Base-by-base conservation (phyloP, 2,329 filamentous ascomycete species). In the Pseudocercospora vitis region DNA sequence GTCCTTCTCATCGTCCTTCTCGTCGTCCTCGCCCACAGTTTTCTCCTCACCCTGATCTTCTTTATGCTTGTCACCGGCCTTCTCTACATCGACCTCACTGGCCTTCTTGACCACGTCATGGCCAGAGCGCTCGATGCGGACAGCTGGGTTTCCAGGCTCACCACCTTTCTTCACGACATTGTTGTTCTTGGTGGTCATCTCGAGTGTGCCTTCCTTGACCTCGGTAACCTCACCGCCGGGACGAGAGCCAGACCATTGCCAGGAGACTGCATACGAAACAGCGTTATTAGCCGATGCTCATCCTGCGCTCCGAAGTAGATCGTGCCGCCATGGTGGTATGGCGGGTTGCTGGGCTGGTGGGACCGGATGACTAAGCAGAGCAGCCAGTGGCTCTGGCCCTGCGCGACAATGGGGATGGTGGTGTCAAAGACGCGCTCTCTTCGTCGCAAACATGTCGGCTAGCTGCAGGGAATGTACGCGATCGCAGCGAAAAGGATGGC, bases 21-120 rank as follows among this genome's bases (percentile, higher is more conserved):
- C n/a, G n/a, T n/a, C n/a, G n/a, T n/a, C n/a, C n/a, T n/a, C n/a
- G n/a, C n/a, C n/a, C n/a, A n/a, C n/a, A n/a, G n/a, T n/a, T 46
- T 74, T 71, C 54, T 72, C 67, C 49, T 74, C 59, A 16, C 14
- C 44, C 64, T 14, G 6, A 6, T 40, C 35, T 28, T 63, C 52
- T 61, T 65, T 63, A 50, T 66, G 53, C 23, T 60, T 48, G 18
- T 64, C 51, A 45, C 64, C 58, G 14, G 58, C 58, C 8, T 56
- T 54, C 14, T 78, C 66, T 28, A 85, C 73, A 2, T 78, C 76
- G 23, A 86, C 71, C 70, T 86, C 83, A 37, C 76, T 79, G 9
- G 82, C 81, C 57, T 76, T 76, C 73, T 86, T 85, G 48, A 85
- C 82, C 16, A 85, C 82, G 66, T 86, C 83, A 62, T 86, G 84